Evolutionary conservation across 805 yeast genomes (phyloP), one percentile per base, ranked within the genome.

Genomic region (Cyberlindnera subsufficiens): DNA sequence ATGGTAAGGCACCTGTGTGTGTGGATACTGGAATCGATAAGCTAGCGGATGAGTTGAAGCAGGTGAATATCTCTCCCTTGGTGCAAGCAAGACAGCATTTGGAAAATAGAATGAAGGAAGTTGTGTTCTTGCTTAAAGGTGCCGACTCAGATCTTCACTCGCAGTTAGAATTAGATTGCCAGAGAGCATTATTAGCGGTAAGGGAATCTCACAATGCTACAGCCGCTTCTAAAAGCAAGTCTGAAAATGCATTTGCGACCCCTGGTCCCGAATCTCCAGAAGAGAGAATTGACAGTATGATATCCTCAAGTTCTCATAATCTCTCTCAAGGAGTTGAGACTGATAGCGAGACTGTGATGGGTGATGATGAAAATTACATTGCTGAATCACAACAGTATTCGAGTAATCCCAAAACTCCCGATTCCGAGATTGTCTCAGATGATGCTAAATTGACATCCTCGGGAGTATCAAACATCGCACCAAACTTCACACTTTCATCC

Each of bases 101-200:
- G 32, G 54, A 59, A 35, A 42, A 45, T 30, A 41, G 57, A 29
- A 56, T 59, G 61, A 54, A 51, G 16, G 63, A 60, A 30, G 54
- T 58, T 32, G 44, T 56, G 25, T 53, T 50, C 37, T 49, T 51
- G 48, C 48, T 15, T 72, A 60, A 43, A 37, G 44, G 42, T 13
- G 22, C 35, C 7, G 51, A 44, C 8, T 22, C 39, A 5, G 48
- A 42, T 18, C 19, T 42, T 27, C 30, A 29, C 8, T 38, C 43
- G 20, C 35, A 40, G 14, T 17, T 47, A 19, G 48, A 42, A 38
- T 22, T 45, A 40, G 46, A 39, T 39, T 42, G 42, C 14, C 40
- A 41, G 25, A 42, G 45, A 34, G 49, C 47, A 6, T 16, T 45
- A 29, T 17, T 48, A 20, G 29, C 22, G 30, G 32, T 10, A n/a